Percentiles rank a stretch among this genome's conserved stretches.
These are phyloP conservation scores for Myriosclerotinia duriaeana DNA, from an alignment of 2,329 filamentous ascomycete genomes.

Conservation along the genomic window DNA sequence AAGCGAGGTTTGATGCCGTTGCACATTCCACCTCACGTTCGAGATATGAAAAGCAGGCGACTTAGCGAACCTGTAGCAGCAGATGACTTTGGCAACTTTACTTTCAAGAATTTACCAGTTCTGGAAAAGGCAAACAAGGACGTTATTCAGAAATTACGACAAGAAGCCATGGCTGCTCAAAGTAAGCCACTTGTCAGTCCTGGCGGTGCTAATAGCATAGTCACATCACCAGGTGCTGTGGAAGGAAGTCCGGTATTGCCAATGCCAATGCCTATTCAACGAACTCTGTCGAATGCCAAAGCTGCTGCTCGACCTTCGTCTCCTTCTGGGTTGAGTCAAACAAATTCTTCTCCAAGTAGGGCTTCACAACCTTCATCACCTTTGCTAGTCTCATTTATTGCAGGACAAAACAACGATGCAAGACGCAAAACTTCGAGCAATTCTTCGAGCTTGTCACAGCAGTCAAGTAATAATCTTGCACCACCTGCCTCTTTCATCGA, in stretches of 20 bases:
- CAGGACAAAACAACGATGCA: constrained; percentile 72
- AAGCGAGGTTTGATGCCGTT: constrained; percentile 93
- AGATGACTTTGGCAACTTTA: constrained; percentile 95
- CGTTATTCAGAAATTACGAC: constrained; percentile 91
- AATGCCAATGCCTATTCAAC: constrained; percentile 76
- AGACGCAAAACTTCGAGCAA: constrained; percentile 90
- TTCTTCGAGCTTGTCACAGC: constrained; percentile 79
- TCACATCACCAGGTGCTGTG: constrained; percentile 63
- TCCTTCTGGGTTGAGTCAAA: constrained; percentile 75
- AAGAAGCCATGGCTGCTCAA: constrained; percentile 76
- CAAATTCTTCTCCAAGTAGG: constrained; percentile 83
- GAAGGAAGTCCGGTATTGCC: constrained; percentile 84
- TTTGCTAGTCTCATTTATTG: constrained; percentile 93
- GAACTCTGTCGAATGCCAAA: constrained; percentile 81
- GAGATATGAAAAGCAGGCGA: constrained; percentile 82
- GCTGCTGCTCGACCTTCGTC: constrained; percentile 77
- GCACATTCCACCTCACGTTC: constrained; percentile 93
- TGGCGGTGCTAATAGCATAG: constrained; percentile 21
- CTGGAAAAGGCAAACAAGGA: constrained; percentile 98
- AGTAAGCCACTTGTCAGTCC: constrained; percentile 47
- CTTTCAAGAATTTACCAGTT: constrained; percentile 95
- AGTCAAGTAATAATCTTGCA: constrained; percentile 68
- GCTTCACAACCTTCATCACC: constrained; percentile 84
- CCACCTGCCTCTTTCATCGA: constrained; percentile 68
- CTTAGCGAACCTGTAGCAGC: constrained; percentile 84